Evolutionary conservation across 1,284 basidiomycete species (phyloP).

Genomic region (Tilletia caries): DNA sequence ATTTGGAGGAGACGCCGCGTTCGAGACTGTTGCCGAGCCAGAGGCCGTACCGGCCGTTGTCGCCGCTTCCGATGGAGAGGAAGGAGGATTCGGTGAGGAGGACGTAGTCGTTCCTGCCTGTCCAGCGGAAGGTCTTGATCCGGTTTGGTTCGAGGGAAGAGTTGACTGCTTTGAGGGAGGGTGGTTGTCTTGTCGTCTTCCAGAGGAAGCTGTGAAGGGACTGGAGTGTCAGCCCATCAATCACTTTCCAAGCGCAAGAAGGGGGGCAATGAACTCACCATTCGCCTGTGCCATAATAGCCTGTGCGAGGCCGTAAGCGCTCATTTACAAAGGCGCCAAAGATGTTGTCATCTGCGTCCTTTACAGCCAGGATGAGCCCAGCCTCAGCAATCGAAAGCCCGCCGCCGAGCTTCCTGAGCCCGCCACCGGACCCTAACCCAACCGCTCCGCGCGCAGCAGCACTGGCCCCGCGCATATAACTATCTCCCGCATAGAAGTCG

Average conservation of each 20-base stretch:
- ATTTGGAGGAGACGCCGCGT: slow-evolving; percentile 76
- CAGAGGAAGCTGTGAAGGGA: slow-evolving; percentile 23
- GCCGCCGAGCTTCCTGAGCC: slow-evolving; percentile 26
- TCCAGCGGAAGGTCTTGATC: slow-evolving; percentile 73
- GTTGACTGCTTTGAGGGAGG: background rate
- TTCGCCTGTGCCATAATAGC: slow-evolving; percentile 50
- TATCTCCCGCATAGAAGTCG: slow-evolving; percentile 27
- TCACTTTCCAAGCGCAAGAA: background rate
- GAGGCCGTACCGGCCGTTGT: slow-evolving; percentile 61
- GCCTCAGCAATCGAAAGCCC: slow-evolving; percentile 35
- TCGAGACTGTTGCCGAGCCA: slow-evolving; percentile 80
- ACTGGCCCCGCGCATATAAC: slow-evolving; percentile 6
- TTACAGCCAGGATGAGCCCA: slow-evolving; percentile 43
- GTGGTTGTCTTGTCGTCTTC: slow-evolving; percentile 19
- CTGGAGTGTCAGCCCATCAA: background rate
- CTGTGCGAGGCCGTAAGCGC: slow-evolving; percentile 34
- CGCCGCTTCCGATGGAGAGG: slow-evolving; percentile 44
- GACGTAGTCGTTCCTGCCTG: slow-evolving; percentile 85
- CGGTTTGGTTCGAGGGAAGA: slow-evolving; percentile 47
- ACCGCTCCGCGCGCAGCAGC: slow-evolving; percentile 1
- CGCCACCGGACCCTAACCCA: background rate
- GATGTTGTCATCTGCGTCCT: slow-evolving; percentile 42
- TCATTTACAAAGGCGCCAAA: slow-evolving; percentile 53
- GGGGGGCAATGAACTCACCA: slow-evolving; percentile 21
- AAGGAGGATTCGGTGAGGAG: slow-evolving; percentile 67